phyloP scores from a whole-genome alignment of 768 basidiomycete genomes.

The Trametes cinnabarina region DNA sequence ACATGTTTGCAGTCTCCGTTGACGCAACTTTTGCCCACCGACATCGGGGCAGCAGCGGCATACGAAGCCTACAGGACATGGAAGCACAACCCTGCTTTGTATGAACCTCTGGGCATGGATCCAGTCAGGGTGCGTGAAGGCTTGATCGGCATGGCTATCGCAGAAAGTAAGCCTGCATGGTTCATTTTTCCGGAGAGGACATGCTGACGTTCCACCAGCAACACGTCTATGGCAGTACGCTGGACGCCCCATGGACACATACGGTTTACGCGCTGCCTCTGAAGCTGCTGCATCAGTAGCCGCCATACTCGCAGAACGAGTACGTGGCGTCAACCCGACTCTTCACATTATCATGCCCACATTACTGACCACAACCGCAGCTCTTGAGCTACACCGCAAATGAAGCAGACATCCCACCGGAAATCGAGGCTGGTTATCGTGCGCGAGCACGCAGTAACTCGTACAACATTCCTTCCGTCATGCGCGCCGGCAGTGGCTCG shows the following conservation, averaged over 20 bases:
- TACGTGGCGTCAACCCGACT: neutral
- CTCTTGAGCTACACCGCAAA: neutral
- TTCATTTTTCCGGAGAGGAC: no score
- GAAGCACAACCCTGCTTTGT: conserved; percentile 48
- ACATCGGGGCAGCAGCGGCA: conserved; percentile 74
- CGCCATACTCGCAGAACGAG: conserved; percentile 10
- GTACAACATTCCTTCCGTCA: conserved; percentile 1
- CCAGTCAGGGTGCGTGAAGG: conserved; percentile 61
- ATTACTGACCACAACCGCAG: neutral
- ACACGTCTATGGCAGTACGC: conserved; percentile 54
- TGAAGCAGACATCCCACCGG: neutral
- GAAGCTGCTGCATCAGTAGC: conserved; percentile 73
- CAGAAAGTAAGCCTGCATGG: conserved; percentile 50
- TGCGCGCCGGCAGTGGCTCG: conserved; percentile 1
- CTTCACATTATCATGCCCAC: neutral
- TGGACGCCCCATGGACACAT: conserved; percentile 41
- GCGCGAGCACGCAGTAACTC: conserved; percentile 7
- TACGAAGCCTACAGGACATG: conserved; percentile 73
- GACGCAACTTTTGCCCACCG: conserved; percentile 48
- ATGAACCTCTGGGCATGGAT: conserved; percentile 55
- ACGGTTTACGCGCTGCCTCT: conserved; percentile 48
- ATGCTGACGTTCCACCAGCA: conserved; percentile 37
- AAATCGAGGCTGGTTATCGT: neutral
- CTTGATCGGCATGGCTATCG: conserved; percentile 65
- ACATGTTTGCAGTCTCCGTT: conserved; percentile 44